phyloP scores from a whole-genome alignment of 2,329 filamentous ascomycete genomes.

The Botrytis deweyae region DNA sequence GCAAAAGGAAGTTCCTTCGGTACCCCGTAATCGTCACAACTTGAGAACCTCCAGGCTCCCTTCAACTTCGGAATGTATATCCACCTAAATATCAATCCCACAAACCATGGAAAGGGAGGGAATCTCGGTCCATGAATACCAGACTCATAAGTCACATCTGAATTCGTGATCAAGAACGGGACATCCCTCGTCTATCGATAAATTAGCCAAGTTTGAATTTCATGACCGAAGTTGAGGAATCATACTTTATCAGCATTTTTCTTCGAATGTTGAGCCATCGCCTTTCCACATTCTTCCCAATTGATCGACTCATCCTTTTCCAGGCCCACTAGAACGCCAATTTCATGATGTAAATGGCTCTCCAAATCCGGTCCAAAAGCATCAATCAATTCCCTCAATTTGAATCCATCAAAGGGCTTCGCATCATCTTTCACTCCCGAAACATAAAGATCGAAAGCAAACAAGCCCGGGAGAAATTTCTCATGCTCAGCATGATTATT shows the following conservation, averaged over 20 bases:
- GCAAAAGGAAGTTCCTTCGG: constrained; percentile 43
- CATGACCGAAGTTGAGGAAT: background rate
- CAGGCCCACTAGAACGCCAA: constrained; percentile 42
- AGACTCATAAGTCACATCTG: constrained; percentile 35
- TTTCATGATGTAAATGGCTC: constrained; percentile 44
- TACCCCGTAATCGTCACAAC: constrained; percentile 39
- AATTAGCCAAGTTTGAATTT: background rate
- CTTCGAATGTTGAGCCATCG: constrained; percentile 30
- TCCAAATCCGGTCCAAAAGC: constrained; percentile 40
- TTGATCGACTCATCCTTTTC: constrained; percentile 39
- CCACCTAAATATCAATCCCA: constrained; percentile 38
- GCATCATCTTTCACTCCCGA: constrained; percentile 35
- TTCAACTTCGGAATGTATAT: constrained; percentile 41
- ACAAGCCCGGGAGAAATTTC: constrained; percentile 43
- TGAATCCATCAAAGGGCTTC: constrained; percentile 39
- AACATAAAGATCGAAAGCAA: constrained; percentile 40
- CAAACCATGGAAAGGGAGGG: constrained; percentile 38
- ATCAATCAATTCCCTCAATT: constrained; percentile 40
- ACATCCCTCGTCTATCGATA: constrained; percentile 22
- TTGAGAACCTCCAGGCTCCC: constrained; percentile 42
- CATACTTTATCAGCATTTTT: constrained; percentile 25
- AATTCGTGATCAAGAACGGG: constrained; percentile 28
- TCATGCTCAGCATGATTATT: constrained; percentile 45
- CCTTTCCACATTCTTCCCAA: constrained; percentile 36
- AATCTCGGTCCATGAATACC: constrained; percentile 36